Percentiles rank a stretch among this genome's conserved stretches.
These are phyloP conservation scores for Russula vinacea DNA, from an alignment of 768 basidiomycete species.

Conservation along the genomic window DNA sequence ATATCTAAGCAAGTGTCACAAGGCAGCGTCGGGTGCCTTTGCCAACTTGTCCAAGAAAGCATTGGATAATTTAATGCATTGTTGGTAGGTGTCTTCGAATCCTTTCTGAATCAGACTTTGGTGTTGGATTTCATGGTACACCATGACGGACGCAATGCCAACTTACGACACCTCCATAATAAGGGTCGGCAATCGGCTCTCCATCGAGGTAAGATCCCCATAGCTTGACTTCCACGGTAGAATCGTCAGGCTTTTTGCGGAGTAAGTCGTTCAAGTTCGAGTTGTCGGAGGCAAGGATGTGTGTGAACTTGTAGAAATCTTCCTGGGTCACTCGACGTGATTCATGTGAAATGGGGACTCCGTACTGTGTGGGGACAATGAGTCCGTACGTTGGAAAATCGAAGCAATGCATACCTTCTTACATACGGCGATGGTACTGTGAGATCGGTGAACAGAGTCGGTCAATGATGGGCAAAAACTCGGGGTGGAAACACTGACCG, in stretches of 20 bases:
- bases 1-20: slow-evolving; percentile 4
- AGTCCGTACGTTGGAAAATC: neutral
- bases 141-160: slow-evolving; percentile 7
- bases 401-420: slow-evolving; percentile 49
- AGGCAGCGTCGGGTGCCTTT: slow-evolving; percentile 31
- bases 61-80: slow-evolving; percentile 68
- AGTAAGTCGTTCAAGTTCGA: slow-evolving; percentile 65
- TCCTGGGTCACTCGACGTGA: slow-evolving; percentile 60
- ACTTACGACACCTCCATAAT: slow-evolving; percentile 68
- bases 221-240: slow-evolving; percentile 65
- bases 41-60: slow-evolving; percentile 73
- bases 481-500: slow-evolving; percentile 44
- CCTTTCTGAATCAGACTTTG: slow-evolving; percentile 46
- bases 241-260: slow-evolving; percentile 45
- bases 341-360: slow-evolving; percentile 63
- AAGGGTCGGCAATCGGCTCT: slow-evolving; percentile 78
- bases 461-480: neutral
- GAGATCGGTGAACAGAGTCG: neutral
- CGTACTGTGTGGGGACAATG: slow-evolving; percentile 54
- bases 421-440: slow-evolving; percentile 68
- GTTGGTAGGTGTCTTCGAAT: slow-evolving; percentile 76
- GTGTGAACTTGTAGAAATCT: slow-evolving; percentile 75
- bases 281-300: slow-evolving; percentile 83
- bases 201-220: slow-evolving; percentile 78
- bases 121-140: neutral